Conservation (phyloP, 73 alveolate species). For the Stentor coeruleus region DNA sequence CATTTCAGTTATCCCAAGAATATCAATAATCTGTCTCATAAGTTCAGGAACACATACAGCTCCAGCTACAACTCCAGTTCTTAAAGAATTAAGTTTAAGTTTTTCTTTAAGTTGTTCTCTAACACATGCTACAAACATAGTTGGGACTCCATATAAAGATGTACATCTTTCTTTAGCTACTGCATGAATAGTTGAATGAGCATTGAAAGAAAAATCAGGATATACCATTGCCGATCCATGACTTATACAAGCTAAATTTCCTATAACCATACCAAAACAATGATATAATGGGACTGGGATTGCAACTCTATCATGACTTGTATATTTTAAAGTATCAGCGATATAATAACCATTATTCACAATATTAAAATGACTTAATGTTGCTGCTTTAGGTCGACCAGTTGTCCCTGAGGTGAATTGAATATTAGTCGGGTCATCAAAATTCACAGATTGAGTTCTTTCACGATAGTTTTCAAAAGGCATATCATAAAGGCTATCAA, state of each 20-base stretch:
- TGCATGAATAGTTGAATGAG: slow-evolving; percentile 48
- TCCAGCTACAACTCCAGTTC: slow-evolving; percentile 74
- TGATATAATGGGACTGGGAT: slow-evolving; percentile 76
- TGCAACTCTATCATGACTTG: slow-evolving; percentile 36
- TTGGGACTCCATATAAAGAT: slow-evolving; percentile 69
- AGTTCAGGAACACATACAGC: slow-evolving; percentile 54
- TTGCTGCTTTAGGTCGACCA: slow-evolving; percentile 82
- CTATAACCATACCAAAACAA: slow-evolving; percentile 76
- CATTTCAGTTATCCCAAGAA: slow-evolving; percentile 24
- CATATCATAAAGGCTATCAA: slow-evolving; percentile 40
- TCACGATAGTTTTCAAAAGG: background rate
- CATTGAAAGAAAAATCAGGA: slow-evolving; percentile 66
- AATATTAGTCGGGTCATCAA: slow-evolving; percentile 66
- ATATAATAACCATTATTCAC: slow-evolving; percentile 54
- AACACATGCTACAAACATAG: slow-evolving; percentile 64
- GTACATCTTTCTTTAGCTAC: slow-evolving; percentile 47
- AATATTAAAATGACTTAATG: slow-evolving; percentile 52
- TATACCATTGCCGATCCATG: slow-evolving; percentile 67
- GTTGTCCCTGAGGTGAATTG: slow-evolving; percentile 86
- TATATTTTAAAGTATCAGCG: slow-evolving; percentile 16
- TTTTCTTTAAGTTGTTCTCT: slow-evolving; percentile 38
- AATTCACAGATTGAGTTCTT: background rate
- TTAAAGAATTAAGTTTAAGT: slow-evolving; percentile 35
- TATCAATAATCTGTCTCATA: slow-evolving; percentile 26
- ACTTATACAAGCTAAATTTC: slow-evolving; percentile 57